Conservation (phyloP, 2,329 filamentous ascomycete species). For the Xylariomycetidae sp. region DNA sequence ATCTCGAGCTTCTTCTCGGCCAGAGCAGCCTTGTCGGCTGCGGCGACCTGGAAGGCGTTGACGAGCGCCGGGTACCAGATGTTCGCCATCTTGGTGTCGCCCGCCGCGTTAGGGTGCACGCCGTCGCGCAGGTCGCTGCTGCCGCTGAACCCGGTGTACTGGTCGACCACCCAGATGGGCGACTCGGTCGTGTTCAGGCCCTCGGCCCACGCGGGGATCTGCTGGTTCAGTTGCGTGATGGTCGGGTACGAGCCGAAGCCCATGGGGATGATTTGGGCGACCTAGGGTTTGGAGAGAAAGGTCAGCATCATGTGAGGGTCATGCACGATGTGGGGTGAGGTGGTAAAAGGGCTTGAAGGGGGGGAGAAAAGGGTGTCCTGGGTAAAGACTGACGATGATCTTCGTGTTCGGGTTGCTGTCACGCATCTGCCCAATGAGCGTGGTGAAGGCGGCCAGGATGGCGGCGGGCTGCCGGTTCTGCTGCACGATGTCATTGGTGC, state of each 20-base stretch:
- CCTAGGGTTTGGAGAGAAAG: slow-evolving; percentile 21
- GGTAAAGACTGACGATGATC: slow-evolving; percentile 32
- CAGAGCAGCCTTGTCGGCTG: slow-evolving; percentile 15
- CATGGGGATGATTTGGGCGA: slow-evolving; percentile 37
- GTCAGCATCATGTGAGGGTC: neutral
- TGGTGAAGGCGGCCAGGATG: slow-evolving; percentile 37
- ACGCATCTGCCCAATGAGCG: slow-evolving; percentile 33
- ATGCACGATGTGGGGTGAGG: neutral
- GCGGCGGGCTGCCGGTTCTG: slow-evolving; percentile 31
- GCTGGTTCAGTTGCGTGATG: slow-evolving; percentile 33
- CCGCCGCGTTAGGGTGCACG: slow-evolving; percentile 34
- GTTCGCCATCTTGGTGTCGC: slow-evolving; percentile 36
- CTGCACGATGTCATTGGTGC: slow-evolving; percentile 39
- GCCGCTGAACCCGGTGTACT: slow-evolving; percentile 33
- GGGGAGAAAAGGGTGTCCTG: neutral
- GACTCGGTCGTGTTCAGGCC: slow-evolving; percentile 33
- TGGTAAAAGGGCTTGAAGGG: neutral
- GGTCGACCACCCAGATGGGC: slow-evolving; percentile 38
- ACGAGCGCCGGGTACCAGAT: slow-evolving; percentile 26
- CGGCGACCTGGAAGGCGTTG: slow-evolving; percentile 20
- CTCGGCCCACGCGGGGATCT: slow-evolving; percentile 33
- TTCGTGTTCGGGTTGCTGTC: slow-evolving; percentile 35
- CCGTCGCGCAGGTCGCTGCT: slow-evolving; percentile 31
- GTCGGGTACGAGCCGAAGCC: slow-evolving; percentile 29
- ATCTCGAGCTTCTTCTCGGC: slow-evolving; percentile 12